phyloP scores from a whole-genome alignment of 345 rosid genomes.

The Bruguiera gymnorhiza region DNA sequence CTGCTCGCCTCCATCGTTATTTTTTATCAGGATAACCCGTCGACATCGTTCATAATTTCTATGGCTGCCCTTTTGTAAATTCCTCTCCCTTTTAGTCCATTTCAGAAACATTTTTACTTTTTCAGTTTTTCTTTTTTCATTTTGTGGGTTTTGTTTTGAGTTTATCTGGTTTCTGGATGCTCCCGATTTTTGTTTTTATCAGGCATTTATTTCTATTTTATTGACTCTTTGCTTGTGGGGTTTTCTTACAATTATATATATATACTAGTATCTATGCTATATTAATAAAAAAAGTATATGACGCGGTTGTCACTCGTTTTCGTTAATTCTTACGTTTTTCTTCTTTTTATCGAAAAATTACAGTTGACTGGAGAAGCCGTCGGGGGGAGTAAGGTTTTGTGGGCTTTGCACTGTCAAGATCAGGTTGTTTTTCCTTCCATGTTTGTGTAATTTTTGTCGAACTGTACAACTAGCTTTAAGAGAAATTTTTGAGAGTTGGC shows the following conservation, averaged over 20 bases:
- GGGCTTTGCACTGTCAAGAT: slow-evolving; percentile 20
- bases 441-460: neutral
- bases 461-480: slow-evolving; percentile 10
- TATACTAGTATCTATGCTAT: neutral
- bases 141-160: slow-evolving; percentile 12
- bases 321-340: neutral
- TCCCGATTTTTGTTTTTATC: slow-evolving; percentile 31
- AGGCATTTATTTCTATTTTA: slow-evolving; percentile 15
- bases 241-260: neutral
- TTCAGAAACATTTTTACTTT: neutral
- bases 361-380: slow-evolving; percentile 12
- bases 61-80: slow-evolving; percentile 41
- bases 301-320: too few relatives aligned
- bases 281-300: neutral
- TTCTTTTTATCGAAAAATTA: neutral
- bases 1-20: slow-evolving; percentile 28
- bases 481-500: slow-evolving; percentile 21
- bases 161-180: slow-evolving; percentile 26
- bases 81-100: neutral
- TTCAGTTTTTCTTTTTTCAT: slow-evolving; percentile 15
- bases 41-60: slow-evolving; percentile 52
- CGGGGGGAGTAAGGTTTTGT: slow-evolving; percentile 2
- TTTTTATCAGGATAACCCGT: slow-evolving; percentile 49
- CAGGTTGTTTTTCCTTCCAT: slow-evolving; percentile 14
- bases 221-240: slow-evolving; percentile 11